These are phyloP conservation scores for Gossypium davidsonii DNA, from an alignment of 441 rosid genomes.

Conservation along the genomic window DNA sequence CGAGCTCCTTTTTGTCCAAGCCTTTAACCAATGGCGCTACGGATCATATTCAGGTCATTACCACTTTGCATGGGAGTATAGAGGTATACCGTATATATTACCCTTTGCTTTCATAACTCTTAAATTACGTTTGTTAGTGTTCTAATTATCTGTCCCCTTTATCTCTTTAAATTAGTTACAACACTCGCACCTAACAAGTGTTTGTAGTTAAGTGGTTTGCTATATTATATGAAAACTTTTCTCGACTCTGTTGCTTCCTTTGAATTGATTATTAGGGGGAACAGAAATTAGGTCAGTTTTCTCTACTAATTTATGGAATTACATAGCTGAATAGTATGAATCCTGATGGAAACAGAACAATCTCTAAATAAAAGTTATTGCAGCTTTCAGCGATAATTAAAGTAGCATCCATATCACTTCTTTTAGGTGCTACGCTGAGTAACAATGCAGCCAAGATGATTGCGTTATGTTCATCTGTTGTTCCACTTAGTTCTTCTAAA, in stretches of 20 bases:
- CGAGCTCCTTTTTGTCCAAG: not conserved
- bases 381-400: not conserved
- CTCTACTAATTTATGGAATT: not conserved
- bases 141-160: not conserved
- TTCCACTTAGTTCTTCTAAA: not conserved
- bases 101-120: not conserved
- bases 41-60: slow-evolving; percentile 37
- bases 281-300: not conserved
- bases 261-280: not conserved
- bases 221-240: no score
- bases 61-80: slow-evolving; percentile 44
- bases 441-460: not conserved
- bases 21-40: not conserved
- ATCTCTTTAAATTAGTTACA: not conserved
- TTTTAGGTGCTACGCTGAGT: not conserved
- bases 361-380: not conserved
- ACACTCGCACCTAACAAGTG: not conserved
- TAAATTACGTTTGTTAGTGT: not conserved
- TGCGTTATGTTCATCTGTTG: not conserved
- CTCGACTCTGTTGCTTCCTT: not conserved
- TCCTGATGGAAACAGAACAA: not conserved
- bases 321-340: not conserved
- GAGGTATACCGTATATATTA: slow-evolving; percentile 34
- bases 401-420: not conserved
- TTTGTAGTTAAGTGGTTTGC: not conserved